A percentile compares a stretch with the other conserved stretches of the same genome.
These are phyloP conservation scores for Nicotiana attenuata DNA, from an alignment of 257 asterid genomes.

Conservation along the genomic window DNA sequence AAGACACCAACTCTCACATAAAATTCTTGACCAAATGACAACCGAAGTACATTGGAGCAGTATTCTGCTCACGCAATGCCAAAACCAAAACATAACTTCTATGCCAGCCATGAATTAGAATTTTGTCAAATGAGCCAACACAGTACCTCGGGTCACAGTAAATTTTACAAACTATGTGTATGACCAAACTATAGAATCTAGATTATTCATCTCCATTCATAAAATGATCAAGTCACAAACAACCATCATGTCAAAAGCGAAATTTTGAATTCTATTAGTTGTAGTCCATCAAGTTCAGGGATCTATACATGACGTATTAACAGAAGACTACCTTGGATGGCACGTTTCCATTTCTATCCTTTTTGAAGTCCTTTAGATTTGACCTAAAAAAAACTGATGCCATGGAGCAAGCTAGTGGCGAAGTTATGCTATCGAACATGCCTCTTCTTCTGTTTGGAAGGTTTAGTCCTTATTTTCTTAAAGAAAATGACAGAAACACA, in stretches of 20 bases:
- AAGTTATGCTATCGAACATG: neutral
- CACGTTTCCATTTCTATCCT: neutral
- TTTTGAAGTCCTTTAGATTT: neutral
- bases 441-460: neutral
- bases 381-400: neutral
- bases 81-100: neutral
- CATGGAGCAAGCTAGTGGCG: neutral
- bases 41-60: neutral
- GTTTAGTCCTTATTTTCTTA: neutral
- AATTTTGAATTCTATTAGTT: neutral
- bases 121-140: neutral
- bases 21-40: neutral
- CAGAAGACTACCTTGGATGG: neutral
- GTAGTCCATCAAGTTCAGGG: neutral
- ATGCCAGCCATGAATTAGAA: neutral
- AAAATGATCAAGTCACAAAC: neutral
- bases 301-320: neutral
- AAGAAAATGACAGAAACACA: neutral
- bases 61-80: neutral
- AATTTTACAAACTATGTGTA: neutral
- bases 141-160: neutral
- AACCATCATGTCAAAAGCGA: neutral
- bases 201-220: neutral
- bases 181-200: neutral
- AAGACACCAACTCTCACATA: neutral